Evolutionary conservation across 1,284 basidiomycete genomes (phyloP), one percentile per base, ranked within the genome.

Genomic region (Rhodotorula sp.): DNA sequence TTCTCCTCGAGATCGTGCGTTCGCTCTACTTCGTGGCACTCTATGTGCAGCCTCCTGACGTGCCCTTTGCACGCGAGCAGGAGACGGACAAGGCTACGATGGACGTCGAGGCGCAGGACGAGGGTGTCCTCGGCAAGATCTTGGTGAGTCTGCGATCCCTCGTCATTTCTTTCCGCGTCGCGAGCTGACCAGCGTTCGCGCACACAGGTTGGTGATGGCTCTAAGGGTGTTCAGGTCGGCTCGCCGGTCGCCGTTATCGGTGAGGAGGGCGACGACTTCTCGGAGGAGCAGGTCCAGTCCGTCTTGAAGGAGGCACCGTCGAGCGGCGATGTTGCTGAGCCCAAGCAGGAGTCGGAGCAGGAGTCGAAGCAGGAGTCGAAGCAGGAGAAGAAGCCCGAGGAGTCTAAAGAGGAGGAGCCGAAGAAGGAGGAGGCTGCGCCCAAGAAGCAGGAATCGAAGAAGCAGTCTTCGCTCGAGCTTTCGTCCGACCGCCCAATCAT

Each of bases 51-150:
- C n/a, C 15, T 16, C 18, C 18, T 28, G 26, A 6, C 26, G n/a
- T 46, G 30, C 18, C 26, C 2, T 28, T 28, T 13, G 13, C 59
- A 60, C 7, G 11, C n/a, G 15, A 58, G 47, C 75, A 94, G 92
- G 94, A 98, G 88, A 98, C 95, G 61, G 94, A 98, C 87, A 98
- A 98, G 86, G 95, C 95, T 24, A 95, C 93, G 53, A 99, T 99
- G 82, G 95, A 99, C 82, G 95, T 99, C 34, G 95, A 99, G 82
- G 93, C 95, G 22, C 93, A 94, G 82, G 95, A 99, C 60, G 94
- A 98, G 76, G 95, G 95, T 79, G 83, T 97, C 71, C 83, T 99
- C 70, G 94, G 90, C 64, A 98, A 97, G 86, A 96, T 97, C 73
- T 71, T 98, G 72, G 92, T 93, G 75, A 69, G 87, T 81, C 26